These are phyloP conservation scores for Simmondsia chinensis DNA, from an alignment of 148 eudicot species.

Conservation along the genomic window DNA sequence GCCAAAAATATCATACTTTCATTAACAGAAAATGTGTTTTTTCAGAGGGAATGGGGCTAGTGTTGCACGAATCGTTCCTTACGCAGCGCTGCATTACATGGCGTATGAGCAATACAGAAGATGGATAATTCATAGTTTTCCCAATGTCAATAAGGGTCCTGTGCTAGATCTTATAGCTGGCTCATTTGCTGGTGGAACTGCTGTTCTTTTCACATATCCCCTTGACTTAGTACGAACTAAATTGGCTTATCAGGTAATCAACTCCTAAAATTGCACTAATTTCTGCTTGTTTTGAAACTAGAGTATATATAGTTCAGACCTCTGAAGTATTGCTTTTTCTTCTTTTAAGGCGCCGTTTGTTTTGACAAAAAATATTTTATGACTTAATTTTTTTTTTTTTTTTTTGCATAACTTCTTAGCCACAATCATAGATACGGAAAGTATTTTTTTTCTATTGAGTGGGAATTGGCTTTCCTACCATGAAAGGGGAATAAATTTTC, in stretches of 20 bases:
- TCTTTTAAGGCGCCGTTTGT: too few species aligned
- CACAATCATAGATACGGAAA: too few species aligned
- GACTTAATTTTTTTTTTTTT: too few species aligned
- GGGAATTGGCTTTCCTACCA: too few species aligned
- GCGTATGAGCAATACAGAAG: conserved; percentile 86
- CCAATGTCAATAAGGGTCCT: conserved; percentile 65
- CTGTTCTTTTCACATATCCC: conserved; percentile 94
- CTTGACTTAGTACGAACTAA: conserved; percentile 94
- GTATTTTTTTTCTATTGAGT: too few species aligned
- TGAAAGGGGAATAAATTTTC: too few species aligned
- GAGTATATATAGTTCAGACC: too few species aligned
- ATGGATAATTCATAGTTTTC: conserved; percentile 59
- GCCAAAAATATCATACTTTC: too few species aligned
- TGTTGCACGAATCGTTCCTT: conserved; percentile 91
- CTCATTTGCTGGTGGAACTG: conserved; percentile 97
- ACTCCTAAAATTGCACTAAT: not conserved
- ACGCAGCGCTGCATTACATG: conserved; percentile 95
- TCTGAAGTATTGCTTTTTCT: not conserved
- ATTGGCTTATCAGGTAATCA: conserved; percentile 87
- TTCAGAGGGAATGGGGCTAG: conserved; percentile 98
- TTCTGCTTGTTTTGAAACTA: too few species aligned
- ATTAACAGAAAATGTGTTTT: conserved; percentile 1
- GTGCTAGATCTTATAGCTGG: conserved; percentile 95
- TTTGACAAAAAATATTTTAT: too few species aligned
- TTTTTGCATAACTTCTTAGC: too few species aligned